phyloP scores from a whole-genome alignment of 306 rosid genomes.

The Glycine latifolia region DNA sequence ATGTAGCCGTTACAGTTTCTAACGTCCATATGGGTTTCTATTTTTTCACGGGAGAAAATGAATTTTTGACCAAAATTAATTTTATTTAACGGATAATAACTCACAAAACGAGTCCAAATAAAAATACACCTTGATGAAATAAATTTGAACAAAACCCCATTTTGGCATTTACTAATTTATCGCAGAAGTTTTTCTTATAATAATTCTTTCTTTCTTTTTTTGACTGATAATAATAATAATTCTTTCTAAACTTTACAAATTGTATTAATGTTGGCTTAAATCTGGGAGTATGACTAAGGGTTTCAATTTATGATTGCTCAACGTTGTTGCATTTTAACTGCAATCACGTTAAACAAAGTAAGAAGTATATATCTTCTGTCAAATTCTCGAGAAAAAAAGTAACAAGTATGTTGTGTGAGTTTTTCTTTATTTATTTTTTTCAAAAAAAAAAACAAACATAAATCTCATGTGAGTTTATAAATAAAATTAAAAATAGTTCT shows the following conservation, averaged over 20 bases:
- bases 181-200: background rate
- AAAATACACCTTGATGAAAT: background rate
- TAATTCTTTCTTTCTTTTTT: too few species aligned
- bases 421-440: too few species aligned
- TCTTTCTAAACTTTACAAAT: background rate
- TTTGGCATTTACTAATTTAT: background rate
- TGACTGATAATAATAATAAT: background rate
- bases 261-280: background rate
- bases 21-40: conserved; percentile 59
- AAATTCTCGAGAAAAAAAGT: too few species aligned
- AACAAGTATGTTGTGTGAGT: background rate
- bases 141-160: background rate
- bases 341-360: background rate
- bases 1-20: conserved; percentile 77
- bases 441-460: too few species aligned
- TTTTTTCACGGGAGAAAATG: background rate
- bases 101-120: background rate
- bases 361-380: background rate
- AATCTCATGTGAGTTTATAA: background rate
- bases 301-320: conserved; percentile 3
- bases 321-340: background rate
- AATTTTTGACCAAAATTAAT: background rate
- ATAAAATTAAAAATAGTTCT: background rate
- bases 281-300: background rate
- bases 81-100: background rate